Conservation (phyloP, 352 stramenopile species). For the Globisporangium mamillatum region DNA sequence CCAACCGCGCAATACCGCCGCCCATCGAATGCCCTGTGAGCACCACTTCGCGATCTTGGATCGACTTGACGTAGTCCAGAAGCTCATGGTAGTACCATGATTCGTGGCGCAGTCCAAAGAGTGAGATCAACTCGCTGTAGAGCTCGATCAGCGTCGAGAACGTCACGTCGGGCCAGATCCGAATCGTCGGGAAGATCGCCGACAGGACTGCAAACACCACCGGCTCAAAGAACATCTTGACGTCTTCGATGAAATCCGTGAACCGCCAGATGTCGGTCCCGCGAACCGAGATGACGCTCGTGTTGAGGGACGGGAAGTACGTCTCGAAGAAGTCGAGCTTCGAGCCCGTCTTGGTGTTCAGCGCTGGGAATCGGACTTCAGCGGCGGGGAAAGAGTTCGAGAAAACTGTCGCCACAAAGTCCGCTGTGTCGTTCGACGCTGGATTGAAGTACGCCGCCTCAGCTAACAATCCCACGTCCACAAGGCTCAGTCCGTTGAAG, state of each 20-base stretch:
- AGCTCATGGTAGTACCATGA: slow-evolving; percentile 88
- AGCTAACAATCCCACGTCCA: slow-evolving; percentile 83
- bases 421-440: slow-evolving; percentile 62
- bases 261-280: slow-evolving; percentile 90
- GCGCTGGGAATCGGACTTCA: slow-evolving; percentile 55
- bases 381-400: slow-evolving; percentile 36
- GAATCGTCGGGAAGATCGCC: slow-evolving; percentile 87
- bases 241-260: slow-evolving; percentile 89
- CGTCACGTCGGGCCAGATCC: slow-evolving; percentile 89
- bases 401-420: slow-evolving; percentile 76
- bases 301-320: slow-evolving; percentile 74
- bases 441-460: slow-evolving; percentile 89
- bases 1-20: slow-evolving; percentile 80
- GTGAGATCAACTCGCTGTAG: slow-evolving; percentile 81
- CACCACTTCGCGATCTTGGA: slow-evolving; percentile 77
- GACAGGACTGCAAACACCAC: slow-evolving; percentile 89
- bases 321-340: slow-evolving; percentile 87
- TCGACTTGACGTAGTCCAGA: slow-evolving; percentile 76
- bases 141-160: slow-evolving; percentile 86
- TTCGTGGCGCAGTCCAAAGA: slow-evolving; percentile 87
- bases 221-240: slow-evolving; percentile 90
- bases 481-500: slow-evolving; percentile 70
- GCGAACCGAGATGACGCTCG: slow-evolving; percentile 83
- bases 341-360: slow-evolving; percentile 80
- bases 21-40: slow-evolving; percentile 89